Evolutionary conservation across 2,329 filamentous ascomycete genomes (phyloP).

Genomic region (Cladosporium sp.): DNA sequence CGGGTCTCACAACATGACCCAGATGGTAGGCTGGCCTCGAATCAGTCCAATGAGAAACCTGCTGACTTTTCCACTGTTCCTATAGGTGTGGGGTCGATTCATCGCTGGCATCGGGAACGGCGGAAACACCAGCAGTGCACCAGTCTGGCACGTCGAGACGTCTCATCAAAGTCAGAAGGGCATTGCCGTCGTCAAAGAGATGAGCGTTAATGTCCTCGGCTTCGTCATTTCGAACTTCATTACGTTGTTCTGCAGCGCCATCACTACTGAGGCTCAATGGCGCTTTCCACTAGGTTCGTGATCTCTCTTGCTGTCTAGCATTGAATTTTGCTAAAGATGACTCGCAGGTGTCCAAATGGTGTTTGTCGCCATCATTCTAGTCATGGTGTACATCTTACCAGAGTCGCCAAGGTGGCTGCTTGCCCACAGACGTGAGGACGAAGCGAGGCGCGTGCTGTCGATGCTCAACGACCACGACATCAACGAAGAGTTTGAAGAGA

Average conservation of each 20-base stretch:
- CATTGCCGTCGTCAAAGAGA: constrained; percentile 19
- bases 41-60: not conserved
- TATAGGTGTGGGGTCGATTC: constrained; percentile 31
- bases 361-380: constrained; percentile 19
- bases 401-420: constrained; percentile 21
- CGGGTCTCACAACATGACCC: constrained; percentile 30
- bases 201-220: constrained; percentile 20
- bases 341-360: constrained; percentile 19
- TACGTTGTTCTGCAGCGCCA: constrained; percentile 18
- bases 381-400: constrained; percentile 10
- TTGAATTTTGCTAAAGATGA: not conserved
- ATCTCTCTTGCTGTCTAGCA: not conserved
- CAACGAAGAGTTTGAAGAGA: constrained; percentile 17
- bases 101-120: constrained; percentile 34
- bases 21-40: constrained; percentile 22
- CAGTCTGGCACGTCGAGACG: constrained; percentile 33
- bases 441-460: constrained; percentile 15
- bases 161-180: constrained; percentile 17
- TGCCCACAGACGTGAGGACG: constrained; percentile 17
- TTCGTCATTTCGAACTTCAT: constrained; percentile 20
- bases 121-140: constrained; percentile 34
- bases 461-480: constrained; percentile 18
- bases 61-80: not conserved
- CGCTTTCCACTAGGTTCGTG: constrained; percentile 17
- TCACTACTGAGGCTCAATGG: constrained; percentile 19